phyloP scores from a whole-genome alignment of 2,329 filamentous ascomycete species.

The Verticillium nubilum region DNA sequence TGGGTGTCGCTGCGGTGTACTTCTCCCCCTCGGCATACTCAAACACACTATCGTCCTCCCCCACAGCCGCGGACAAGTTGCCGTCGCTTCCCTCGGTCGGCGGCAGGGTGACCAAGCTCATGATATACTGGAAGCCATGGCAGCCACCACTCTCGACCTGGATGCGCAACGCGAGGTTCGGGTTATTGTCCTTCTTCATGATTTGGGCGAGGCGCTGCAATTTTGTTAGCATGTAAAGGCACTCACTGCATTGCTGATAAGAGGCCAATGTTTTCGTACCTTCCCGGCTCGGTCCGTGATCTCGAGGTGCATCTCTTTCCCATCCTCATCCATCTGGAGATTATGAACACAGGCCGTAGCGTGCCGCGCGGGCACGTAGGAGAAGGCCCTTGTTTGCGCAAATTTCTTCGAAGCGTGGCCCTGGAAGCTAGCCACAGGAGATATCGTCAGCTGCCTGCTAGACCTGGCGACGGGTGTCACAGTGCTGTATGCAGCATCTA shows the following conservation, averaged over 20 bases:
- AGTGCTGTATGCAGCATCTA: constrained; percentile 1
- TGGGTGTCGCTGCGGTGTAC: constrained; percentile 19
- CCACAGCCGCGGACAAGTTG: constrained; percentile 28
- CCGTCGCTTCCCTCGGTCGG: constrained; percentile 20
- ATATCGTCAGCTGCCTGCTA: background rate
- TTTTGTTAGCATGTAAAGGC: background rate
- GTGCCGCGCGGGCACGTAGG: constrained; percentile 24
- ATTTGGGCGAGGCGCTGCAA: constrained; percentile 68
- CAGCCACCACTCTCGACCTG: constrained; percentile 91
- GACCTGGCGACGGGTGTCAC: constrained; percentile 1
- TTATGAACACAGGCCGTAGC: constrained; percentile 57
- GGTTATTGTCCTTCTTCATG: constrained; percentile 66
- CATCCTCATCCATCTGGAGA: constrained; percentile 73
- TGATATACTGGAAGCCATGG: constrained; percentile 96
- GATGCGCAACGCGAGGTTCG: constrained; percentile 80
- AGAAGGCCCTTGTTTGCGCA: constrained; percentile 24
- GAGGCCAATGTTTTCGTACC: constrained; percentile 40
- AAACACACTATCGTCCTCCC: constrained; percentile 85
- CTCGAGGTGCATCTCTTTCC: constrained; percentile 75
- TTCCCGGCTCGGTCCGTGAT: constrained; percentile 80
- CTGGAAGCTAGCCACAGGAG: background rate
- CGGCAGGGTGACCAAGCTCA: constrained; percentile 71
- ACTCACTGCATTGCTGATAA: background rate
- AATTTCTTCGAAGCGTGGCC: background rate
- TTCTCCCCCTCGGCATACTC: constrained; percentile 46